Base-by-base conservation (phyloP, 2,329 filamentous ascomycete species). In the Fusarium begoniae region DNA sequence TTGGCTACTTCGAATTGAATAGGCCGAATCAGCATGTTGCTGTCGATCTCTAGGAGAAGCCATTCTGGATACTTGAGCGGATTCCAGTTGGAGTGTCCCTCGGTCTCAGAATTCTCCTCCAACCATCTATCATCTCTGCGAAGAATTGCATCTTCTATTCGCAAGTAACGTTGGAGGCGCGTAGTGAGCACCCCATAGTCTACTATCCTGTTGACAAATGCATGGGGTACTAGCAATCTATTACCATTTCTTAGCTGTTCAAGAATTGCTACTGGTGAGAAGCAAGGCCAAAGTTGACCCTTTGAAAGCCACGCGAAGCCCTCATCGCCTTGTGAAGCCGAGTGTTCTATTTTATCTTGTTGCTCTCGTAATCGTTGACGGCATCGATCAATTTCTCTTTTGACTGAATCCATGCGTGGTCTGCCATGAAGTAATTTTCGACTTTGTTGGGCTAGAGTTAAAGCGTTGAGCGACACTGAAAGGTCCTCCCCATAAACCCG, bases 21-120 rank as follows among this genome's bases (percentile, higher is more conserved):
- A 0, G 84, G 81, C 0, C 91, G 86, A 55, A 93, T 89, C 13
- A 91, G 81, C 2, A 94, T 78, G 69, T 92, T 85, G 3, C 86
- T 84, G 63, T 94, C 92, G 22, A 93, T 87, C 66, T 93, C 91
- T 0, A 94, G 78, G 0, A 94, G 82, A 0, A 94, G 79, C 88
- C 90, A 92, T 74, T 94, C 91, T 0, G 89, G 84, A 22, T 86
- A 78, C 0, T 88, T 79, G 0, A 77, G 7, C 0, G 89, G 86
- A 5, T 82, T 72, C 90, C 90, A 93, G 30, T 90, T 88, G 0
- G 74, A 77, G 70, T 92, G 90, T 0, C 88, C 90, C n/a, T 40
- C 0, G 43, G 38, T 55, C 87, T 89, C 65, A 18, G 79, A 72
- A 67, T 91, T 89, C 8, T 88, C 85, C 4, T 73, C 22, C 4